phyloP scores from a whole-genome alignment of 345 rosid genomes.

The Turnera subulata region DNA sequence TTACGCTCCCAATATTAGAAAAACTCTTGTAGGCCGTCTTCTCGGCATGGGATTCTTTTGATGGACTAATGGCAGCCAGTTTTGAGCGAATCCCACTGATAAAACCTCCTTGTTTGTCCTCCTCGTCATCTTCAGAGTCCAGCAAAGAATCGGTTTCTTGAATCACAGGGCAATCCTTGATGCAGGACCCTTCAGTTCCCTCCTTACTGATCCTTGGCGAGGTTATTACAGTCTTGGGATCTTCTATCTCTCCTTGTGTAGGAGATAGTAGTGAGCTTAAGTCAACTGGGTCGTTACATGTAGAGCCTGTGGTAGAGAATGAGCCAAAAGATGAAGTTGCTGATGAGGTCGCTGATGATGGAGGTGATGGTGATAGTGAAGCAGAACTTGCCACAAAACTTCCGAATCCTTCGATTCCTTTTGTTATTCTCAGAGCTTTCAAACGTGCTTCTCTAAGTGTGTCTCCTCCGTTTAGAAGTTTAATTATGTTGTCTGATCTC shows the following conservation, averaged over 20 bases:
- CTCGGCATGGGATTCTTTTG: slow-evolving; percentile 7
- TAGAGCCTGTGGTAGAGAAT: slow-evolving; percentile 15
- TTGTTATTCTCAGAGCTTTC: slow-evolving; percentile 42
- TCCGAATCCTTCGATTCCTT: slow-evolving; percentile 56
- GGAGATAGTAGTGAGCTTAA: slow-evolving; percentile 3
- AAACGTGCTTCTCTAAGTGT: slow-evolving; percentile 34
- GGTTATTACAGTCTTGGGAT: not conserved
- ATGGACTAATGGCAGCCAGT: slow-evolving; percentile 17
- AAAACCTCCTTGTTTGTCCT: slow-evolving; percentile 19
- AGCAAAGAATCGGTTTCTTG: slow-evolving; percentile 35
- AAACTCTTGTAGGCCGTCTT: slow-evolving; percentile 18
- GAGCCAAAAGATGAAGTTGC: slow-evolving; percentile 32
- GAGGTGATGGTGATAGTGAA: slow-evolving; percentile 11
- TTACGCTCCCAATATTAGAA: slow-evolving; percentile 21
- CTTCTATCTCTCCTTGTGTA: not conserved
- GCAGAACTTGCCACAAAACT: slow-evolving; percentile 1
- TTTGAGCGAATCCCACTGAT: slow-evolving; percentile 29
- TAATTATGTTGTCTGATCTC: slow-evolving; percentile 29
- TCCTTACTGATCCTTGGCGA: not conserved
- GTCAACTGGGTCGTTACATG: slow-evolving; percentile 4
- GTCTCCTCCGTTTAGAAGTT: slow-evolving; percentile 35
- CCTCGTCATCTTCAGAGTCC: slow-evolving; percentile 19
- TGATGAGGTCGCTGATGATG: slow-evolving; percentile 12
- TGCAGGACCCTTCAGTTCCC: not conserved
- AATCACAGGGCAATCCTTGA: slow-evolving; percentile 18